These are phyloP conservation scores for Erythrobasidium hasegawianum DNA, from an alignment of 1,284 basidiomycete genomes.

Conservation along the genomic window DNA sequence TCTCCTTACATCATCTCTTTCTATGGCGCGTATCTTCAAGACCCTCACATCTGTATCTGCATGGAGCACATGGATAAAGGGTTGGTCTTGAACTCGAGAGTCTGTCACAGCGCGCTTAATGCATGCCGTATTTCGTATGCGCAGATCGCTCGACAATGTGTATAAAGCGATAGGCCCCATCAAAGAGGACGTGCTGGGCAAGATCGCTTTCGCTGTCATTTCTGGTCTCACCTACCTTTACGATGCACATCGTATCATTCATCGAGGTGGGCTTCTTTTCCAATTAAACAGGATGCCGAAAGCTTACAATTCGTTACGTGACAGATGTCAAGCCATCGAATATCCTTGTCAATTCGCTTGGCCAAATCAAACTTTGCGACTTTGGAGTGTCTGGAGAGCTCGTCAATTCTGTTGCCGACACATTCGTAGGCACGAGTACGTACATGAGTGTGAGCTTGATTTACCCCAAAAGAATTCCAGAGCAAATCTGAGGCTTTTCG, in stretches of 20 bases:
- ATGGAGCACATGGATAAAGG: constrained; percentile 91
- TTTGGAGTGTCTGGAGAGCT: constrained; percentile 98
- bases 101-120: no score
- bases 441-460: constrained; percentile 91
- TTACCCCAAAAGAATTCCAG: no score
- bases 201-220: constrained; percentile 87
- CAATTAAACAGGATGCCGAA: neutral
- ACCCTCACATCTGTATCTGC: constrained; percentile 97
- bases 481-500: no score
- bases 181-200: constrained; percentile 80
- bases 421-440: constrained; percentile 95
- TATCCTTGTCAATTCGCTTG: constrained; percentile 86
- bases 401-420: constrained; percentile 97
- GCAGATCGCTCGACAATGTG: constrained; percentile 70
- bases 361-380: constrained; percentile 97
- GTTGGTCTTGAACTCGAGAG: constrained; percentile 49
- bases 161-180: constrained; percentile 91
- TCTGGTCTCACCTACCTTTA: constrained; percentile 96
- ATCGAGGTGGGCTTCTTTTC: constrained; percentile 68
- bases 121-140: no score
- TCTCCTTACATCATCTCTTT: constrained; percentile 92
- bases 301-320: neutral
- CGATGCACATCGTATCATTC: constrained; percentile 97
- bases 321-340: constrained; percentile 88
- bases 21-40: constrained; percentile 90